These are phyloP conservation scores for Phytophthora hybrid DNA, from an alignment of 352 stramenopile species.

Conservation along the genomic window DNA sequence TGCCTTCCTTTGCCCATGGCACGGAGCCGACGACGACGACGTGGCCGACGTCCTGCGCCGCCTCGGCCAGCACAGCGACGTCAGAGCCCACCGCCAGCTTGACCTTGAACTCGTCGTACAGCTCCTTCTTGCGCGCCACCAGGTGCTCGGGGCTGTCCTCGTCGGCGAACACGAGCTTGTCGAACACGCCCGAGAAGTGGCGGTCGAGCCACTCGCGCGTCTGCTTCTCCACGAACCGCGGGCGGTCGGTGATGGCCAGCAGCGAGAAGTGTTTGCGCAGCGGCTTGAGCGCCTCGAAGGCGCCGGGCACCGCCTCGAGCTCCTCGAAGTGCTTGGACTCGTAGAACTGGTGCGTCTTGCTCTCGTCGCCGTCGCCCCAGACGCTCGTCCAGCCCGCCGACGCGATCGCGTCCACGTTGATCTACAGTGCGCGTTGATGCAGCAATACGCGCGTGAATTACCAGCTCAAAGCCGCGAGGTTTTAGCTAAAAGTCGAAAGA, in stretches of 20 bases:
- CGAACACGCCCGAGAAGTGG: slow-evolving; percentile 70
- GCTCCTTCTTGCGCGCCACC: slow-evolving; percentile 61
- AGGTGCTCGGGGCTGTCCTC: slow-evolving; percentile 47
- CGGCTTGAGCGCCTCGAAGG: slow-evolving; percentile 54
- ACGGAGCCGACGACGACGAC: slow-evolving; percentile 59
- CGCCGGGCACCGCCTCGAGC: slow-evolving; percentile 42
- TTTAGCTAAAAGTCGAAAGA: slow-evolving; percentile 6
- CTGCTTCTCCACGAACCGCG: slow-evolving; percentile 66
- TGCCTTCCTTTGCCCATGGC: slow-evolving; percentile 47
- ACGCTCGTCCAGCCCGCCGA: slow-evolving; percentile 44
- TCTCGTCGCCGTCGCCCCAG: slow-evolving; percentile 39
- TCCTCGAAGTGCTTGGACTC: slow-evolving; percentile 58
- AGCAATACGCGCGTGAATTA: background rate
- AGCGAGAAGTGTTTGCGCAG: slow-evolving; percentile 74
- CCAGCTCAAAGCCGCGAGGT: background rate
- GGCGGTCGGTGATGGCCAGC: slow-evolving; percentile 66
- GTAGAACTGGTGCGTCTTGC: slow-evolving; percentile 59
- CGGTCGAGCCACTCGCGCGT: slow-evolving; percentile 80
- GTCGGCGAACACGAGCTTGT: slow-evolving; percentile 80
- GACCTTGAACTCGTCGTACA: slow-evolving; percentile 71
- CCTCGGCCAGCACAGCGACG: slow-evolving; percentile 34
- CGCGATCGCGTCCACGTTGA: slow-evolving; percentile 27
- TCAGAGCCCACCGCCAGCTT: slow-evolving; percentile 67
- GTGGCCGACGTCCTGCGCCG: slow-evolving; percentile 38
- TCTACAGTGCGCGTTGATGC: slow-evolving; percentile 21